A percentile compares a stretch with the other conserved stretches of the same genome.
phyloP scores from a whole-genome alignment of 768 basidiomycete genomes.

The Gymnopilus junonius region DNA sequence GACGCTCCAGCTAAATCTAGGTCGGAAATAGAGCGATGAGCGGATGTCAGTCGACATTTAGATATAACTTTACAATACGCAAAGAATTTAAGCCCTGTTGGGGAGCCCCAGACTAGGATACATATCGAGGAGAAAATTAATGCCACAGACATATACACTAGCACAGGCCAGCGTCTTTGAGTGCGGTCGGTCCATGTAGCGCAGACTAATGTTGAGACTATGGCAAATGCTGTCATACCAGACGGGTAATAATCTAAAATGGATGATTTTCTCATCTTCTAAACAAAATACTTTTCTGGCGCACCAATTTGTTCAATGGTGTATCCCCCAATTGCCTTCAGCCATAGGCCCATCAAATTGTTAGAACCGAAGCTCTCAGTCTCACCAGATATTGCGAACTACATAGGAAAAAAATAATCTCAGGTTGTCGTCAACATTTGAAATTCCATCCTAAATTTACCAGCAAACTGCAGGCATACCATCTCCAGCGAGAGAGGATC shows the following conservation, averaged over 20 bases:
- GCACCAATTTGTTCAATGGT: constrained; percentile 65
- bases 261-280: background rate
- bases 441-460: constrained; percentile 31
- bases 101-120: constrained; percentile 64
- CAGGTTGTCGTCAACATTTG: background rate
- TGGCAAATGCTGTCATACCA: constrained; percentile 67
- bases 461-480: constrained; percentile 69
- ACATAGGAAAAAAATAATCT: background rate
- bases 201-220: constrained; percentile 64
- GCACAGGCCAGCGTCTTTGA: constrained; percentile 61
- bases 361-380: constrained; percentile 72
- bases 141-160: constrained; percentile 64
- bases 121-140: constrained; percentile 57
- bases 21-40: background rate
- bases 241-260: constrained; percentile 52
- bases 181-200: constrained; percentile 68
- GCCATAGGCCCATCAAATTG: constrained; percentile 76
- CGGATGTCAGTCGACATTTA: background rate
- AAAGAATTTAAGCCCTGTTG: constrained; percentile 70
- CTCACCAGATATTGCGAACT: constrained; percentile 72
- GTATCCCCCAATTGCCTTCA: constrained; percentile 63
- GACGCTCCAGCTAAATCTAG: constrained; percentile 65
- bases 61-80: constrained; percentile 59
- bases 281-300: background rate
- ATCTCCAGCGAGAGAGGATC: constrained; percentile 64